phyloP scores from a whole-genome alignment of 2,329 filamentous ascomycete genomes.

The Ceratocystis albifundus region DNA sequence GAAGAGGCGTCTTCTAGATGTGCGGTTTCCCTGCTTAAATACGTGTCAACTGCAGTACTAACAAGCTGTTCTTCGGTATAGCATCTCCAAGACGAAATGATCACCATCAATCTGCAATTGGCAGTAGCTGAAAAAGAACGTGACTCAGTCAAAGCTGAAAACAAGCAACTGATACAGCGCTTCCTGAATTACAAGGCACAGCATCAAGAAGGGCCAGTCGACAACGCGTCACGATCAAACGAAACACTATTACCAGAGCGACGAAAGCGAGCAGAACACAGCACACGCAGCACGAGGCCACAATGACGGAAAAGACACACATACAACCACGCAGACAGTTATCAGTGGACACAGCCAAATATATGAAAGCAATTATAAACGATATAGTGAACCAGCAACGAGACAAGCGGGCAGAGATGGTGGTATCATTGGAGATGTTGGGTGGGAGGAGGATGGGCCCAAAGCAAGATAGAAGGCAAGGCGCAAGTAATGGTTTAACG shows the following conservation, averaged over 20 bases:
- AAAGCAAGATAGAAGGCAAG: slow-evolving; percentile 12
- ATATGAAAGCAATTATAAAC: not conserved
- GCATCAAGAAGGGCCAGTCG: slow-evolving; percentile 55
- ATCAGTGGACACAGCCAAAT: not conserved
- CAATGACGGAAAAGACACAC: not conserved
- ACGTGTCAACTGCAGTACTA: not conserved
- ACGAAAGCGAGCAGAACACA: slow-evolving; percentile 50
- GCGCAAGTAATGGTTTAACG: slow-evolving; percentile 14
- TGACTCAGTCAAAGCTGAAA: slow-evolving; percentile 65
- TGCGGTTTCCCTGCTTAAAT: slow-evolving; percentile 28
- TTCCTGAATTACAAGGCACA: slow-evolving; percentile 83
- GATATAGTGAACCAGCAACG: not conserved
- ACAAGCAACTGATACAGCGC: slow-evolving; percentile 75
- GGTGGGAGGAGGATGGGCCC: not conserved
- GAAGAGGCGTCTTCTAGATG: slow-evolving; percentile 73
- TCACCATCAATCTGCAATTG: slow-evolving; percentile 74
- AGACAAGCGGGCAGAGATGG: not conserved
- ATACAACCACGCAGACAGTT: not conserved
- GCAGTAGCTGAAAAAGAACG: slow-evolving; percentile 71
- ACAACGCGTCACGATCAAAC: not conserved
- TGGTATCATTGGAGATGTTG: slow-evolving; percentile 9
- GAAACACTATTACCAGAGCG: slow-evolving; percentile 32
- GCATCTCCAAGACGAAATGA: slow-evolving; percentile 86
- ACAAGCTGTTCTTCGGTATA: slow-evolving; percentile 28
- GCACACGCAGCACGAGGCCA: not conserved